These are phyloP conservation scores for Westerdykella sp. DNA, from an alignment of 2,329 filamentous ascomycete genomes.

Conservation along the genomic window DNA sequence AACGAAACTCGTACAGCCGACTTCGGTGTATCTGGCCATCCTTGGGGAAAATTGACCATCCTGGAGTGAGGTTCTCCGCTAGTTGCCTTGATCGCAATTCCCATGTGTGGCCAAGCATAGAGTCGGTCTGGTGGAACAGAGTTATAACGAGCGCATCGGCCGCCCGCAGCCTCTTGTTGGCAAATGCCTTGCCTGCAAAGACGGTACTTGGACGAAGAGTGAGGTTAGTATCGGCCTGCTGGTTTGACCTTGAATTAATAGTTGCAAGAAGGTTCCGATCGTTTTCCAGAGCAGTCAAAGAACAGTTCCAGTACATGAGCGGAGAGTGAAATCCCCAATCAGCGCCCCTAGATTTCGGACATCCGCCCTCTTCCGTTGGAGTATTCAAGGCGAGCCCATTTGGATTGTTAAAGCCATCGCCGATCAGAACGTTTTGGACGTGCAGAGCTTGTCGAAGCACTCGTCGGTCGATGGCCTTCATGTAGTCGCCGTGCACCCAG, in stretches of 20 bases:
- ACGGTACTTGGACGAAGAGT: slow-evolving; percentile 72
- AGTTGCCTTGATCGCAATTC: slow-evolving; percentile 53
- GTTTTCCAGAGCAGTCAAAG: slow-evolving; percentile 49
- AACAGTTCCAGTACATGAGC: slow-evolving; percentile 72
- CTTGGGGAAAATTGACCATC: slow-evolving; percentile 61
- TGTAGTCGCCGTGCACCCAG: slow-evolving; percentile 76
- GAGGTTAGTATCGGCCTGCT: slow-evolving; percentile 63
- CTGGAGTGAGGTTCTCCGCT: slow-evolving; percentile 43
- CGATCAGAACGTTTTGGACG: slow-evolving; percentile 64
- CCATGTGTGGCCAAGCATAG: slow-evolving; percentile 61
- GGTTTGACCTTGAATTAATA: slow-evolving; percentile 59
- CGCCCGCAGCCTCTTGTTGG: slow-evolving; percentile 59
- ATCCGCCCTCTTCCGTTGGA: slow-evolving; percentile 7
- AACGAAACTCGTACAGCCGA: slow-evolving; percentile 71
- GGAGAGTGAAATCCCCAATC: slow-evolving; percentile 80
- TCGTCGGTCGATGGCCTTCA: slow-evolving; percentile 63
- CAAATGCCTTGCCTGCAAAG: slow-evolving; percentile 73
- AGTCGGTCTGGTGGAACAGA: slow-evolving; percentile 61
- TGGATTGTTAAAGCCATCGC: slow-evolving; percentile 29
- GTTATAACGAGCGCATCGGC: slow-evolving; percentile 76
- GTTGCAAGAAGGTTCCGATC: slow-evolving; percentile 62
- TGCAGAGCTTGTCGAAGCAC: slow-evolving; percentile 61
- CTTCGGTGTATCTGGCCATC: slow-evolving; percentile 51
- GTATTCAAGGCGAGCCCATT: slow-evolving; percentile 8
- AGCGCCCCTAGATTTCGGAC: slow-evolving; percentile 46